Evolutionary conservation across 352 stramenopile genomes (phyloP).

Genomic region (Globisporangium paroecandrum): DNA sequence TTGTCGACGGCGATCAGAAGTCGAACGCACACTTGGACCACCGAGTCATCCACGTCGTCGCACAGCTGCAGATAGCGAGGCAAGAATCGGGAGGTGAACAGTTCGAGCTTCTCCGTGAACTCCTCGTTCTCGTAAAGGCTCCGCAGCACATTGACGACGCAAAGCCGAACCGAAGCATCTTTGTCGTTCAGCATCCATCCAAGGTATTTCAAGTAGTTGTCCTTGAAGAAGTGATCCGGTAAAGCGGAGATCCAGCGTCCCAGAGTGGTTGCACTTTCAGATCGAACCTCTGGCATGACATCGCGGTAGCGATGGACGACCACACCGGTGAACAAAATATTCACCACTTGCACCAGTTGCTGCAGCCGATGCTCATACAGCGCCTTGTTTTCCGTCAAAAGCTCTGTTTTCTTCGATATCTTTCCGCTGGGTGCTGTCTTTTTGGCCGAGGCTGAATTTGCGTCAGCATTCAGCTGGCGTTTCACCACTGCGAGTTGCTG

Average conservation of each 20-base stretch:
- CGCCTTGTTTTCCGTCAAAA: slow-evolving; percentile 64
- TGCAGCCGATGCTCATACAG: slow-evolving; percentile 61
- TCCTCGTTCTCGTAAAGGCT: slow-evolving; percentile 79
- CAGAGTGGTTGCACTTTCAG: slow-evolving; percentile 77
- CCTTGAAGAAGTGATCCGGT: slow-evolving; percentile 89
- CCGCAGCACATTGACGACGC: slow-evolving; percentile 80
- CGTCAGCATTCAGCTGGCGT: slow-evolving; percentile 67
- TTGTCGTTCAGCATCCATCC: slow-evolving; percentile 95
- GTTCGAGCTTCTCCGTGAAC: slow-evolving; percentile 59
- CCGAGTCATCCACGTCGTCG: slow-evolving; percentile 68
- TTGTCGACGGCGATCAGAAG: slow-evolving; percentile 83
- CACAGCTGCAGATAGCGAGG: slow-evolving; percentile 78
- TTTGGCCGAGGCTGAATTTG: slow-evolving; percentile 21
- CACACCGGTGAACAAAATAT: slow-evolving; percentile 71
- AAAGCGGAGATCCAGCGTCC: slow-evolving; percentile 80
- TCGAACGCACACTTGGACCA: slow-evolving; percentile 68
- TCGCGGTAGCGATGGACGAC: slow-evolving; percentile 88
- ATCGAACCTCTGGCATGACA: slow-evolving; percentile 90
- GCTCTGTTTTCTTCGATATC: slow-evolving; percentile 45
- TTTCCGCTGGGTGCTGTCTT: slow-evolving; percentile 17
- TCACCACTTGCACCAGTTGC: slow-evolving; percentile 58
- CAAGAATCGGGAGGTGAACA: slow-evolving; percentile 80
- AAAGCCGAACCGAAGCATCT: slow-evolving; percentile 70
- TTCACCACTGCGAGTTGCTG: slow-evolving; percentile 67
- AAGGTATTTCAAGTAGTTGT: slow-evolving; percentile 96